phyloP scores from a whole-genome alignment of 768 basidiomycete genomes.

The Amanita pseudoporphyria region DNA sequence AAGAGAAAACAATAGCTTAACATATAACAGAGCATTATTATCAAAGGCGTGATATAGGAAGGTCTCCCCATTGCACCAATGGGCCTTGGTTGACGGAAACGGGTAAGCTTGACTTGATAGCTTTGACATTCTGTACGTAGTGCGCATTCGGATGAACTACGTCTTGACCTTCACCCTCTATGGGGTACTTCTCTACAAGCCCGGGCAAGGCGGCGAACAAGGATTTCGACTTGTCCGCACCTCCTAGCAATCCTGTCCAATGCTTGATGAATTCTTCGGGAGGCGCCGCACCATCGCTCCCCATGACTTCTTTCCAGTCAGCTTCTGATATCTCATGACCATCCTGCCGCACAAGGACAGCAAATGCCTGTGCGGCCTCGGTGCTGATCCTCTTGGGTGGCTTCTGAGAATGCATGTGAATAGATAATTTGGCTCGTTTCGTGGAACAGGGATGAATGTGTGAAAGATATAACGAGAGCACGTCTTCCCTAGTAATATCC shows the following conservation, averaged over 20 bases:
- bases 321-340: constrained; percentile 40
- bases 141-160: constrained; percentile 37
- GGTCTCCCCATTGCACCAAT: constrained; percentile 66
- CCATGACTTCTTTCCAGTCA: constrained; percentile 41
- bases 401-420: constrained; percentile 72
- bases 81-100: constrained; percentile 53
- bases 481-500: constrained; percentile 62
- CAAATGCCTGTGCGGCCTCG: constrained; percentile 55
- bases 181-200: constrained; percentile 48
- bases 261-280: constrained; percentile 53
- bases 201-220: constrained; percentile 47
- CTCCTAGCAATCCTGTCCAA: constrained; percentile 41
- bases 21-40: neutral
- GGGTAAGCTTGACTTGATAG: constrained; percentile 53
- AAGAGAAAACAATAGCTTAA: neutral
- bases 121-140: constrained; percentile 53
- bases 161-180: constrained; percentile 41
- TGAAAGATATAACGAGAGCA: constrained; percentile 59
- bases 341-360: constrained; percentile 36
- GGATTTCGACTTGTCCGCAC: constrained; percentile 29
- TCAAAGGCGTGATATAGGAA: constrained; percentile 51
- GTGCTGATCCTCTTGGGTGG: constrained; percentile 53
- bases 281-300: constrained; percentile 45
- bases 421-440: constrained; percentile 72
- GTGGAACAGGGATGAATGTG: constrained; percentile 62